phyloP scores from a whole-genome alignment of 306 rosid genomes.

The Cyamopsis tetragonoloba region DNA sequence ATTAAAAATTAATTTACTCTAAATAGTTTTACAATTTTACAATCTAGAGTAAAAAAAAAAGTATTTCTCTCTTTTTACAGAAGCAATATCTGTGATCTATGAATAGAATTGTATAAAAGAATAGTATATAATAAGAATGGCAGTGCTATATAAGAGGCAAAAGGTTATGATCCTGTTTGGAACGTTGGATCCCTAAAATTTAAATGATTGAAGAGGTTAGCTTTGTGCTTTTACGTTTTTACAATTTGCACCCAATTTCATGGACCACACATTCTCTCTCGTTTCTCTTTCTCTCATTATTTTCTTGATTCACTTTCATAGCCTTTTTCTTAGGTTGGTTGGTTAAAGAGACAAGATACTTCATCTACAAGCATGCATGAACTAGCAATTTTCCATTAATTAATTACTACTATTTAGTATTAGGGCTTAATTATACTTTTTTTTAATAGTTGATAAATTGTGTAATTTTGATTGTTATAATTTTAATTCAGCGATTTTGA shows the following conservation, averaged over 20 bases:
- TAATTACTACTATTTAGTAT: too few species aligned
- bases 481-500: too few species aligned
- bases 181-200: slow-evolving; percentile 86
- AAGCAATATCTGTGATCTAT: too few species aligned
- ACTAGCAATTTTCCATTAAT: background rate
- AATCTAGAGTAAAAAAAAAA: too few species aligned
- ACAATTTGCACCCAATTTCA: slow-evolving; percentile 49
- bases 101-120: too few species aligned
- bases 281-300: slow-evolving; percentile 30
- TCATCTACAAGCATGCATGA: slow-evolving; percentile 29
- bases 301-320: slow-evolving; percentile 27
- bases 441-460: too few species aligned
- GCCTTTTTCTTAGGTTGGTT: slow-evolving; percentile 32
- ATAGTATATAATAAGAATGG: too few species aligned
- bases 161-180: slow-evolving; percentile 24
- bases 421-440: too few species aligned
- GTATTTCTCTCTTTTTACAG: too few species aligned
- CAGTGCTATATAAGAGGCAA: slow-evolving; percentile 26
- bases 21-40: too few species aligned
- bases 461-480: too few species aligned
- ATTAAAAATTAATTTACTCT: too few species aligned
- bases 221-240: slow-evolving; percentile 45
- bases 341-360: slow-evolving; percentile 29
- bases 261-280: slow-evolving; percentile 47
- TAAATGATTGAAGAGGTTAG: slow-evolving; percentile 46